A percentile compares a stretch with the other conserved stretches of the same genome.
Conservation (phyloP, 345 rosid species). For the Murraya koenigii region DNA sequence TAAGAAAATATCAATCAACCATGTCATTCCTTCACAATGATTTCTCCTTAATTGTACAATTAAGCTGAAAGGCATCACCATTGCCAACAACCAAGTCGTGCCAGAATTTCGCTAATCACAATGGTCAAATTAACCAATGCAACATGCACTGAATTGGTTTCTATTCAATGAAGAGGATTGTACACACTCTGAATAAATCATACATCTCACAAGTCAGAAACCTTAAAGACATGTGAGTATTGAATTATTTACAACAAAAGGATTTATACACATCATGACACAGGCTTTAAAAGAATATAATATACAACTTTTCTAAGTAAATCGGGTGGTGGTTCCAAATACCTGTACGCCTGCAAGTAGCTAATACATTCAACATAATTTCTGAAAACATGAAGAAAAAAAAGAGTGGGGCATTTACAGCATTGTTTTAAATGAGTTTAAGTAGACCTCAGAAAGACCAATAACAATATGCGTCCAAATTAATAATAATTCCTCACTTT, state of each 20-base stretch:
- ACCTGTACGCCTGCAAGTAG: slow-evolving; percentile 26
- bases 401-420: background rate
- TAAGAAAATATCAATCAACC: no score
- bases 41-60: no score
- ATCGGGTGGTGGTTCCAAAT: slow-evolving; percentile 2
- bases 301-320: slow-evolving; percentile 12
- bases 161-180: no score
- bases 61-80: background rate
- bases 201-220: no score
- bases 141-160: no score
- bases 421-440: background rate
- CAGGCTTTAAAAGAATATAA: slow-evolving; percentile 22
- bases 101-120: no score
- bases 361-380: background rate
- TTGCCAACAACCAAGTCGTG: background rate
- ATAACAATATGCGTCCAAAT: background rate
- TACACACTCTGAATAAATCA: no score
- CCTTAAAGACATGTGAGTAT: no score
- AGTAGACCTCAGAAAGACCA: no score
- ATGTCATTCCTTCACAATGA: no score
- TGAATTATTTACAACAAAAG: background rate
- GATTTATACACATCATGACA: background rate
- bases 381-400: background rate
- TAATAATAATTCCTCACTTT: background rate
- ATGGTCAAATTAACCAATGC: no score